A percentile compares a stretch with the other conserved stretches of the same genome.
Evolutionary conservation across 2,329 filamentous ascomycete genomes (phyloP).

Genomic region (Fusarium metavorans): DNA sequence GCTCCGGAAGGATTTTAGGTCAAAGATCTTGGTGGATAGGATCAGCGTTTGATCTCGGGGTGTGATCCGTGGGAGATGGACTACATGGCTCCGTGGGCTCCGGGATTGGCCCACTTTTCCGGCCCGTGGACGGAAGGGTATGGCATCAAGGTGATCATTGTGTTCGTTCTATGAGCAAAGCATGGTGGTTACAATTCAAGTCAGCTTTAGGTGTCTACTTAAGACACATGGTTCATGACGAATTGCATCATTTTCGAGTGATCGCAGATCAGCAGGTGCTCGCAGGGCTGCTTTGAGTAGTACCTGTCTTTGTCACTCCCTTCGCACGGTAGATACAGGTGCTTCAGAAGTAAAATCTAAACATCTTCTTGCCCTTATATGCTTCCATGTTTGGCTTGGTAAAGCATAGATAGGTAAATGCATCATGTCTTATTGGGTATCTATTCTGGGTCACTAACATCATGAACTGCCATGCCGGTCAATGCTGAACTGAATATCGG

Average conservation of each 20-base stretch:
- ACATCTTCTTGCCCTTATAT: not conserved
- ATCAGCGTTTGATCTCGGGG: not conserved
- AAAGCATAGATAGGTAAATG: not conserved
- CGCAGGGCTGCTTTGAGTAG: not conserved
- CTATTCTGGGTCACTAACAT: not conserved
- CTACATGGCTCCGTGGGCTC: not conserved
- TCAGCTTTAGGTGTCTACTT: not conserved
- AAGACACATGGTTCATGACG: not conserved
- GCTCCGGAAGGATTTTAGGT: not conserved
- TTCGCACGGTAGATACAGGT: not conserved
- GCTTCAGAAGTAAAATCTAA: not conserved
- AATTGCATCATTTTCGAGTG: not conserved
- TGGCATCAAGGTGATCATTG: not conserved
- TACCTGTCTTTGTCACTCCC: not conserved
- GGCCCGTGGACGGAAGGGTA: not conserved
- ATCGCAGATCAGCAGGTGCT: not conserved
- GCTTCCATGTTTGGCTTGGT: not conserved
- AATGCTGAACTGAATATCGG: not conserved
- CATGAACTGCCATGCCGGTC: not conserved
- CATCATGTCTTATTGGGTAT: not conserved
- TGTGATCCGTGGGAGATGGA: not conserved
- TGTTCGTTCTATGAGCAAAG: not conserved
- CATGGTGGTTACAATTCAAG: not conserved
- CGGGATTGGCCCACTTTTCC: not conserved
- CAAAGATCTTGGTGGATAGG: not conserved